Evolutionary conservation across 2,329 filamentous ascomycete genomes (phyloP), one percentile per base, ranked within the genome.

Genomic region (Akanthomyces dipterigenus): DNA sequence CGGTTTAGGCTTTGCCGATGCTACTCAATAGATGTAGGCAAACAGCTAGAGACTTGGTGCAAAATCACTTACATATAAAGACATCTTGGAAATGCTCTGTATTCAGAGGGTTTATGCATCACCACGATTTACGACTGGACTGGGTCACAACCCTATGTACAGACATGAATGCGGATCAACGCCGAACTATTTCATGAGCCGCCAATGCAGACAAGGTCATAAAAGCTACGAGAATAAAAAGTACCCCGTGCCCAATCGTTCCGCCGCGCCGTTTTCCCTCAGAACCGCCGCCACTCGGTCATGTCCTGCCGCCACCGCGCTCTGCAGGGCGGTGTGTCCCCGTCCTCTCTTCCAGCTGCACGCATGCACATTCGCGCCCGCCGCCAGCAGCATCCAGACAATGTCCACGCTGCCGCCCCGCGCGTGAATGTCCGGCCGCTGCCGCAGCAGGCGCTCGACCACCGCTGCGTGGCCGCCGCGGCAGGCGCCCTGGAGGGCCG

Each of bases 261-360:
- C 12, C 12, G 54, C 38, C 16, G 70, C 69, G 0, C 79, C 78
- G 3, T 70, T 71, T 4, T 71, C 71, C 36, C 71, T 71, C 61
- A 82, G 64, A 5, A 74, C 70, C 60, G 76, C 70, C 3, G 81
- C 68, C 31, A 80, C 66, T 11, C 74, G 73, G 50, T 77, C 70
- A 3, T 76, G 71, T 1, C 73, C 71, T 1, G 70, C 72, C 0
- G 80, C 63, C 9, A 65, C 65, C 16, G 73, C 73, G 3, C 66
- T 71, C 61, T 74, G 72, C 24, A 75, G 51, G 9, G 73, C 70
- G 16, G 72, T 75, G 55, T 72, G 68, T 11, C 68, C 68, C 11
- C 66, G 42, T 26, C 42, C 42, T 24, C 54, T 22, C 38, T 8
- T 46, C 11, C 5, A 6, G 16, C 54, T 48, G 20, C 54, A 36